Evolutionary conservation across 1,284 basidiomycete genomes (phyloP), one percentile per base, ranked within the genome.

Genomic region (Chondrostereum purpureum): DNA sequence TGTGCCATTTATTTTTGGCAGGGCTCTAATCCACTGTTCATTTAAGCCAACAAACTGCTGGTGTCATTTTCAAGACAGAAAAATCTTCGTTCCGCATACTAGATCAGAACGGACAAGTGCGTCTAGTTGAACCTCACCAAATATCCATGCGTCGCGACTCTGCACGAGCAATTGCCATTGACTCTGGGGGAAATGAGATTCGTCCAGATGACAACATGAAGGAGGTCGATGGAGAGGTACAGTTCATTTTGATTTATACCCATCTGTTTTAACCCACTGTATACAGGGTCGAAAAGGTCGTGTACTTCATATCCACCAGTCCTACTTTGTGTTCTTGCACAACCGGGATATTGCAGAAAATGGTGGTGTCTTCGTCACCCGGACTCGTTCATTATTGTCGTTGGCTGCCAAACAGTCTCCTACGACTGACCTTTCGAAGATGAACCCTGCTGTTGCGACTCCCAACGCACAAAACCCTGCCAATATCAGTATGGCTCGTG

Each of bases 21-120:
- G 23, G 40, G 47, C 21, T 49, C 8, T 24, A 24, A 19, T 51
- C 10, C 50, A 33, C 1, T 43, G 21, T 14, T 42, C 13, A 46
- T 44, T 33, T 14, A 52, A 93, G 91, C 64, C 76, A 84, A 24
- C 88, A 92, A 62, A 96, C 94, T 1, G 91, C 93, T 19, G 95
- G 93, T 60, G 92, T 99, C 49, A 95, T 99, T 55, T 96, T 88
- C 78, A 96, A 96, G 67, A 94, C 95, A 3, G 96, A 99, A 63
- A 83, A 92, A 14, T 91, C 92, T 59, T 84, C 89, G 5, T 93
- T 99, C 78, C 88, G 91, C 48, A 88, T 99, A 1, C 76, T 99
- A 39, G 95, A 99, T 61, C 95, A 98, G 64, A 88, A 92, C 53
- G 91, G 92, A 1, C 83, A 89, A 65, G 78, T 90, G 18, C 86